Percentiles rank a stretch among this genome's conserved stretches.
These are phyloP conservation scores for Plantago rigida DNA, from an alignment of 305 asterid species.

Conservation along the genomic window DNA sequence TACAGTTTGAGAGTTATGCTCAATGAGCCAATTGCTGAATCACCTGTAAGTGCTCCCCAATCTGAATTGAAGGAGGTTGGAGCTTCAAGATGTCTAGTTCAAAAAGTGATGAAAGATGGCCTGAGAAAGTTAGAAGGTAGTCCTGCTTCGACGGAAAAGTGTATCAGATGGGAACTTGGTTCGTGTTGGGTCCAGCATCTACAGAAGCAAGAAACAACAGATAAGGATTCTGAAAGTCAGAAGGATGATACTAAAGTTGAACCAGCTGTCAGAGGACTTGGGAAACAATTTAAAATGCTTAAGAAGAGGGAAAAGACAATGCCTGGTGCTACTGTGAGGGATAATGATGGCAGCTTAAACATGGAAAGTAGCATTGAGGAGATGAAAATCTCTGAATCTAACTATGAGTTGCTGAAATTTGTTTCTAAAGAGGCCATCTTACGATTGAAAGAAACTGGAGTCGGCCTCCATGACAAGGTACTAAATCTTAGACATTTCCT, in stretches of 20 bases:
- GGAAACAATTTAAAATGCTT: slow-evolving; percentile 88
- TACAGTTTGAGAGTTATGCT: slow-evolving; percentile 82
- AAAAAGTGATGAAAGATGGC: slow-evolving; percentile 57
- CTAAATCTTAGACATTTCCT: background rate
- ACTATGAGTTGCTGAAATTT: slow-evolving; percentile 53
- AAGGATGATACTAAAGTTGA: slow-evolving; percentile 56
- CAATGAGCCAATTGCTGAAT: slow-evolving; percentile 42
- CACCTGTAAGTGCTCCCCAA: slow-evolving; percentile 41
- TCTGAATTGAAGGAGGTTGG: slow-evolving; percentile 34
- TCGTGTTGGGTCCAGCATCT: slow-evolving; percentile 98
- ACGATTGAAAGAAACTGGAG: slow-evolving; percentile 68
- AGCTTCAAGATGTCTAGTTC: slow-evolving; percentile 47
- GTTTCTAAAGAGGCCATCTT: slow-evolving; percentile 63
- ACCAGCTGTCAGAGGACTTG: slow-evolving; percentile 83
- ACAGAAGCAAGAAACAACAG: slow-evolving; percentile 66
- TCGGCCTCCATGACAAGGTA: slow-evolving; percentile 86
- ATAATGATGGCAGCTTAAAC: slow-evolving; percentile 31
- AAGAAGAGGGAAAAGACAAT: slow-evolving; percentile 65
- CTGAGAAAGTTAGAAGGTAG: slow-evolving; percentile 41
- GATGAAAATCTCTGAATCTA: slow-evolving; percentile 30
- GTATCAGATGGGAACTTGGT: slow-evolving; percentile 97
- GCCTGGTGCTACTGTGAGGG: slow-evolving; percentile 30
- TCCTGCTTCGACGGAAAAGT: slow-evolving; percentile 36
- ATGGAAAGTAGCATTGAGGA: slow-evolving; percentile 42
- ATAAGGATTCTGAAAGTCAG: slow-evolving; percentile 37